phyloP scores from a whole-genome alignment of 164 flowering plant species.

The Cinnamomum micranthum region DNA sequence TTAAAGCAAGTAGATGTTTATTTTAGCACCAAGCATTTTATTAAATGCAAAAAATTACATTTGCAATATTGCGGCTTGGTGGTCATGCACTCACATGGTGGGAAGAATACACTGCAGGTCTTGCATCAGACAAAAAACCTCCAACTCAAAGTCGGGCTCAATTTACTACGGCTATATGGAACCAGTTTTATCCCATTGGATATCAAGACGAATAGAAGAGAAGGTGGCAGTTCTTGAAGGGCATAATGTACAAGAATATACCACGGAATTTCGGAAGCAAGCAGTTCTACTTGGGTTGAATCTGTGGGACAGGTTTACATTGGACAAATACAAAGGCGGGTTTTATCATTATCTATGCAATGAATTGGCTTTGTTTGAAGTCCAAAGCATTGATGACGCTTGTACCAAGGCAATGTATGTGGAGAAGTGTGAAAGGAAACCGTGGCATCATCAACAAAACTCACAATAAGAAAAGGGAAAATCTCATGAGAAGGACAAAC shows the following conservation, averaged over 20 bases:
- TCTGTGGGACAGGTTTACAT: background rate
- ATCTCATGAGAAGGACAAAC: background rate
- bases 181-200: constrained; percentile 8
- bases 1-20: constrained; percentile 2
- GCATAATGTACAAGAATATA: constrained; percentile 4
- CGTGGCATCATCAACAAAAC: too few species aligned
- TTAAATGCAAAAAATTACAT: background rate
- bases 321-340: background rate
- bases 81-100: background rate
- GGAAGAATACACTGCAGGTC: background rate
- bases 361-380: background rate
- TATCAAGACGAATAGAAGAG: background rate
- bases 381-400: background rate
- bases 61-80: constrained; percentile 4
- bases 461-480: background rate
- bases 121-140: background rate
- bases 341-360: background rate
- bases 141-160: background rate
- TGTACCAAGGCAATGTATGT: background rate
- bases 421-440: background rate
- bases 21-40: constrained; percentile 1
- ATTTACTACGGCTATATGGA: background rate
- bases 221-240: constrained; percentile 2
- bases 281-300: background rate
- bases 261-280: background rate